These are phyloP conservation scores for Arachnomyces sp. DNA, from an alignment of 2,329 filamentous ascomycete species.

Conservation along the genomic window DNA sequence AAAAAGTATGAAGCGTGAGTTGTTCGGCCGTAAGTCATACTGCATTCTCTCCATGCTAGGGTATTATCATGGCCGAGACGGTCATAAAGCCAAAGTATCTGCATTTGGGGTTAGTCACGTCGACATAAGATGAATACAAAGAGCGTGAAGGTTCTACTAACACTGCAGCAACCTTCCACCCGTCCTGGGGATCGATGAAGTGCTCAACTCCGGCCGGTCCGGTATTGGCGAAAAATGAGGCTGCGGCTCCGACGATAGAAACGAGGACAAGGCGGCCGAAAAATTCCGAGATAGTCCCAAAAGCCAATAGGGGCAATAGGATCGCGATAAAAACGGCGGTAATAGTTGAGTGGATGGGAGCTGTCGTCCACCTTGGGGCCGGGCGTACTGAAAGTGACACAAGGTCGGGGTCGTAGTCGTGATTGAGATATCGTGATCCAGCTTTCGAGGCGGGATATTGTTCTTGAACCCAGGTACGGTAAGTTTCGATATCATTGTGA, in stretches of 20 bases:
- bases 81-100: conserved; percentile 36
- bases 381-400: conserved; percentile 24
- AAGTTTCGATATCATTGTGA: conserved; percentile 41
- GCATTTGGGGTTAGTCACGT: not conserved
- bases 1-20: not conserved
- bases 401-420: conserved; percentile 38
- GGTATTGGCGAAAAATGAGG: conserved; percentile 32
- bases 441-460: conserved; percentile 41
- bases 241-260: conserved; percentile 43
- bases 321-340: conserved; percentile 44
- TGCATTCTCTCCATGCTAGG: conserved; percentile 12
- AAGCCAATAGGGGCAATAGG: conserved; percentile 51
- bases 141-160: conserved; percentile 9
- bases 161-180: conserved; percentile 32
- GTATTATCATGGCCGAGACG: conserved; percentile 30
- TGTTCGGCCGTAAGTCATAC: not conserved
- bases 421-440: conserved; percentile 47
- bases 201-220: conserved; percentile 27
- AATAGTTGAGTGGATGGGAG: conserved; percentile 31
- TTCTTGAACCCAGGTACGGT: conserved; percentile 46
- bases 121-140: not conserved
- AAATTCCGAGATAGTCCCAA: conserved; percentile 50
- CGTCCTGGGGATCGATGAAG: conserved; percentile 30
- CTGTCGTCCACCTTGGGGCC: conserved; percentile 11
- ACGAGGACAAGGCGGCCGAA: conserved; percentile 51